Evolutionary conservation across 805 yeast species (phyloP), one percentile per base, ranked within the genome.

Genomic region (Suhomyces sp.): DNA sequence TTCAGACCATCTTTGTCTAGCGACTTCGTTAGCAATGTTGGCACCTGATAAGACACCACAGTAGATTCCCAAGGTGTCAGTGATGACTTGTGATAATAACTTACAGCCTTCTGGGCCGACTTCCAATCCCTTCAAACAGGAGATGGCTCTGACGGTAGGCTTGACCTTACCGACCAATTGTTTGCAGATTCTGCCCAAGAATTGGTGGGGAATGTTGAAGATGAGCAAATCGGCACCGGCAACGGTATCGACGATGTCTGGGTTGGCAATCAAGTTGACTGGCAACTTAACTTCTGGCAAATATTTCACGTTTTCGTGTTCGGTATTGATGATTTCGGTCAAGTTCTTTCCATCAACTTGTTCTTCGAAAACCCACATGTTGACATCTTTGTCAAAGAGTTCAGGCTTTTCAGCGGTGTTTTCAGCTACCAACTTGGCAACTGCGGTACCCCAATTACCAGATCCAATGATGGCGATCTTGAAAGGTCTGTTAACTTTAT

Each of bases 11-110:
- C 84, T 84, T 64, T 87, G 86, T 60, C 77, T 78, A 42, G 98
- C 98, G 42, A 93, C 96, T 65, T 93, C 98, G 31, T 95, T 88
- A 28, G 98, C 98, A 52, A 93, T 74, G 70, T 93, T 93, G 37
- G 98, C 98, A 44, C 98, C 98, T 1, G 95, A 84, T 36, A 93
- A 74, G 14, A 95, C 98, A 65, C 98, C 98, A 70, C 98, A 90
- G 62, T 84, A 78, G 42, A 93, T 77, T 21, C 90, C 91, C 48
- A 93, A 75, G 50, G 79, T 74, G 51, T 87, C 85, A 35, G 86
- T 76, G 56, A 93, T 84, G 51, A 77, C 81, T 38, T 81, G 79
- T 22, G 95, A 82, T 47, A 91, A 72, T 53, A 93, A 70, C 58
- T 84, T 82, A 56, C 95, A 88, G 32, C 96, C 96, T 40, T 82